Evolutionary conservation across 1,139 yeast species (phyloP), one percentile per base, ranked within the genome.

Genomic region (Candida sp.): DNA sequence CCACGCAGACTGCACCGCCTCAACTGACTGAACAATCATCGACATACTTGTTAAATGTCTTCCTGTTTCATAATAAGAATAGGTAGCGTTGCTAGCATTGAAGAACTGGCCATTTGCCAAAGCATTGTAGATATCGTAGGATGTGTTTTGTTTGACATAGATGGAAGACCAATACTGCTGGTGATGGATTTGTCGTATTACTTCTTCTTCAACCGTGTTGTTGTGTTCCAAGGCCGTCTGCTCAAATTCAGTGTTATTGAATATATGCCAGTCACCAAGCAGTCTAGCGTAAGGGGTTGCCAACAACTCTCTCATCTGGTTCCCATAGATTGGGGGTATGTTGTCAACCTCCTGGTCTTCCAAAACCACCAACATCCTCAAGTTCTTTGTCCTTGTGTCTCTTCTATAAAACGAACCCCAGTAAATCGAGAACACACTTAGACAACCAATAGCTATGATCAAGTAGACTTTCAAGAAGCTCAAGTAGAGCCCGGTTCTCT

Each of bases 91-190:
- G 31, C 31, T 28, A 8, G 31, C 31, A 28, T 28, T 28, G 31
- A 28, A 28, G 9, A 28, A 28, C 7, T 7, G 31, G 7, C 31
- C 31, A 28, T 28, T 28, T 9, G 49, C 49, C 7, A 73, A 59
- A 4, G 72, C 74, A 8, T 63, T 54, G 46, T 60, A 61, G 27
- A 61, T 65, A 48, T 67, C 65, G 38, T 56, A 60, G 23, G 76
- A 63, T 4, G 81, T 76, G 55, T 77, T 73, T 5, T 71, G 68
- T 34, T 61, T 62, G 22, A 80, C 75, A 52, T 70, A 71, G 32
- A 79, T 61, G 1, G 78, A 68, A 3, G 70, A 64, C 84, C 84
- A 80, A 53, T 68, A 74, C 7, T 65, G 43, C 57, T 78, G 82
- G 52, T 75, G 78, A 59, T 78, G 80, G 4, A 80, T 67, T 50